Percentiles rank a stretch among this genome's conserved stretches.
phyloP scores from a whole-genome alignment of 2,329 filamentous ascomycete genomes.

The Diaporthe ampelina region DNA sequence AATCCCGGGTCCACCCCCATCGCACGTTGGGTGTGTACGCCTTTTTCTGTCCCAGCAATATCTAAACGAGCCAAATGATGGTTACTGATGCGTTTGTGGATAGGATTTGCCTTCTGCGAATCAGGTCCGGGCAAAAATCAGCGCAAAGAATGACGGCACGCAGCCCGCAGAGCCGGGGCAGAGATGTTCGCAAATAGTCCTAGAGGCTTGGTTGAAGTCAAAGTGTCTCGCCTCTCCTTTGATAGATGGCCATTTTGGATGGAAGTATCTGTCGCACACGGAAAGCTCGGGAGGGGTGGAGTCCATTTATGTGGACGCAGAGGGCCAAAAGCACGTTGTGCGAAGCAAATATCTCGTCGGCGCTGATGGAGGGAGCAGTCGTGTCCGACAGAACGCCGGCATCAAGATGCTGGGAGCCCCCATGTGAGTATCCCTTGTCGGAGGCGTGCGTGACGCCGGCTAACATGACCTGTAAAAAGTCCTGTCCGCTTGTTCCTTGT shows the following conservation, averaged over 20 bases:
- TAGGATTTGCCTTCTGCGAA: slow-evolving; percentile 5
- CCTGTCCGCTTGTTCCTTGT: slow-evolving; percentile 33
- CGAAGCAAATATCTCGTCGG: slow-evolving; percentile 59
- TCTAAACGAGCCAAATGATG: not conserved
- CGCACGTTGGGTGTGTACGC: slow-evolving; percentile 18
- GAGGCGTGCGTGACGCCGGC: not conserved
- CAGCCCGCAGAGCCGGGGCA: slow-evolving; percentile 5
- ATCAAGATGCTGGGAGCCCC: slow-evolving; percentile 48
- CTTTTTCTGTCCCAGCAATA: not conserved
- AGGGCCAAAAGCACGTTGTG: slow-evolving; percentile 27
- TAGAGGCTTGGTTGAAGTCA: slow-evolving; percentile 19
- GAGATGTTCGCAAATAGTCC: slow-evolving; percentile 14
- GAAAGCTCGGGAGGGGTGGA: not conserved
- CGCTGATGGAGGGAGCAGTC: slow-evolving; percentile 64
- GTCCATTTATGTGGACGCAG: slow-evolving; percentile 13
- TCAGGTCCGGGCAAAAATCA: slow-evolving; percentile 1
- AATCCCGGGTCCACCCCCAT: slow-evolving; percentile 28
- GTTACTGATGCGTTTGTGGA: not conserved
- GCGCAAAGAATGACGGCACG: slow-evolving; percentile 5
- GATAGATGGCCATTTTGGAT: slow-evolving; percentile 11
- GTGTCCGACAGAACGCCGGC: slow-evolving; percentile 59
- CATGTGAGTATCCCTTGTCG: slow-evolving; percentile 16
- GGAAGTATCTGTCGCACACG: slow-evolving; percentile 8
- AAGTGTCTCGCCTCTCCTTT: slow-evolving; percentile 1
- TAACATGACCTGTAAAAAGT: slow-evolving; percentile 10